Base-by-base conservation (phyloP, 495 filamentous ascomycete genomes). In the Hyaloscypha hepaticicola region DNA sequence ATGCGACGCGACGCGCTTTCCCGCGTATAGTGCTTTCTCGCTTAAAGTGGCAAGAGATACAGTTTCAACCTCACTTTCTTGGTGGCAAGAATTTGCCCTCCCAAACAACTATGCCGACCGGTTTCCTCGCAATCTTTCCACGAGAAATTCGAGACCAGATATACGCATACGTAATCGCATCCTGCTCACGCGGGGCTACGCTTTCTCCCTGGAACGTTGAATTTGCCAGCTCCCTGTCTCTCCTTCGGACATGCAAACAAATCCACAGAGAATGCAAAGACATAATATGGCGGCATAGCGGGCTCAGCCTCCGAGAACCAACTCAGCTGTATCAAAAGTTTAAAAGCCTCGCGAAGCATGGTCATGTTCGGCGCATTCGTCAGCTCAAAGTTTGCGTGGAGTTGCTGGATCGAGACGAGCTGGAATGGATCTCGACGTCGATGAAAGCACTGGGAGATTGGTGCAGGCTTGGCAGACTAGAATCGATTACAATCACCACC, bases 81-180 rank as follows among this genome's bases (percentile, higher is more conserved):
- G n/a, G n/a, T n/a, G 2, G 34, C 51, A 22, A 26, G 3, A 16
- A 7, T 33, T 12, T 52, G 8, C 6, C 1, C 26, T 21, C 48
- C 48, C n/a, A 45, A 33, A 60, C 55, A 26, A 25, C 21, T 19
- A 66, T 65, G 65, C 28, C 51, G n/a, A 27, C 27, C 25, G 24
- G 16, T 27, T 69, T 71, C 49, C 64, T 71, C 5, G 41, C 28
- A 22, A 53, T 63, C 28, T 66, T 71, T 48, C 71, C 71, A 1
- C 66, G 69, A 45, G 71, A 73, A 51, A 67, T 73, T 29, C 63
- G 71, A 41, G 69, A 71, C 55, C 60, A 67, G n/a, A 69, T 73
- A 28, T 73, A 69, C 56, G 66, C 66, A 16, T 61, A 48, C 25
- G 34, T 68, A 27, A 66, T 72, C 29, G 45, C 58, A 5, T 67